Base-by-base conservation (phyloP, 2,329 filamentous ascomycete genomes). In the Neonectria punicea region DNA sequence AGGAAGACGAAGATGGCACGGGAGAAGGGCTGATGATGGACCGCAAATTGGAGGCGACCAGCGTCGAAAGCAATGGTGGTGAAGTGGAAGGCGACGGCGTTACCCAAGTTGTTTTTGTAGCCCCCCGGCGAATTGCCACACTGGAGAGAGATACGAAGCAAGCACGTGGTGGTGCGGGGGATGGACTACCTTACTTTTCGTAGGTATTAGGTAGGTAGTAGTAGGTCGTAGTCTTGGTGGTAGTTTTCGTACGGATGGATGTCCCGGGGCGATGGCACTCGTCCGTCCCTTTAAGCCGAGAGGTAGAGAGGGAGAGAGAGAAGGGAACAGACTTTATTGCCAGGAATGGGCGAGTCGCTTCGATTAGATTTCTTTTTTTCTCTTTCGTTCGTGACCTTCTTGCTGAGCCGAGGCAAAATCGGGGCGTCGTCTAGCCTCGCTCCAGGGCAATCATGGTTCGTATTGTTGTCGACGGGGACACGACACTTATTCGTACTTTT, bases 111-210 rank as follows among this genome's bases (percentile, higher is more conserved):
- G 49, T 51, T 51, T 36, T 34, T 34, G 49, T 34, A 51, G 49
- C n/a, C 49, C 30, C 25, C 25, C 32, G 49, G 28, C 18, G 30
- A 51, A 51, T 51, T 34, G 16, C 49, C 18, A 51, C 22, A 10
- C 28, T 20, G n/a, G 49, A 32, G 47, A 51, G 47, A 51, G 47
- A 51, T 9, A 51, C 49, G 32, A 14, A n/a, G n/a, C 30, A 34
- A 11, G 49, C 49, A 51, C 49, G 49, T 51, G 49, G 49, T 51
- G 49, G 49, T 32, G 49, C 28, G 49, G 49, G 49, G 49, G 28
- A 25, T 25, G 25, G 11, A 14, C 28, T 32, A n/a, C 36, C 13
- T 39, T 39, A 2, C 14, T n/a, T 39, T 16, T 25, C 25, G 25
- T 25, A 25, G 25, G 25, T 25, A 25, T 25, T 6, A 25, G 25